Evolutionary conservation across 768 basidiomycete species (phyloP).

Genomic region (Lentinus tigrinus): DNA sequence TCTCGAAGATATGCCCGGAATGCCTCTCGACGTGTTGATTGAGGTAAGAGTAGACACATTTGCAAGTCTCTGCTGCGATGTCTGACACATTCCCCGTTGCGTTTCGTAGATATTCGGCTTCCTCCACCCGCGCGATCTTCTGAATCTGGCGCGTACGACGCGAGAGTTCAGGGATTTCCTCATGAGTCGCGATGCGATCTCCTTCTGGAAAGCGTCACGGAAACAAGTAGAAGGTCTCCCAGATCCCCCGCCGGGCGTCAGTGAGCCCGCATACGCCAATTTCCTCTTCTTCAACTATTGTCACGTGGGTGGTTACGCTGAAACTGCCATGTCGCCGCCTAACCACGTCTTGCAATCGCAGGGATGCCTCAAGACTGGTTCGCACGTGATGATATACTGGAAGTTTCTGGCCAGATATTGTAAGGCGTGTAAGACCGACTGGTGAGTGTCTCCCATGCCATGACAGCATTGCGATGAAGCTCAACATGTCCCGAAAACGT

Average conservation of each 20-base stretch:
- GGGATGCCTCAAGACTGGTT: background rate
- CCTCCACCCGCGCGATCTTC: constrained; percentile 40
- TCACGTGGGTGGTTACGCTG: constrained; percentile 26
- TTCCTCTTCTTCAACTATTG: constrained; percentile 37
- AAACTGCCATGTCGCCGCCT: background rate
- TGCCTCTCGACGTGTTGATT: constrained; percentile 20
- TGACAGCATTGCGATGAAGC: no score
- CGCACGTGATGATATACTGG: background rate
- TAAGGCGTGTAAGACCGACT: no score
- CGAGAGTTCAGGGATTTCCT: constrained; percentile 36
- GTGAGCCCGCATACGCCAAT: constrained; percentile 33
- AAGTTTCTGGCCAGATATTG: no score
- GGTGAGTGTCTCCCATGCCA: no score
- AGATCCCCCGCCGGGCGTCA: constrained; percentile 30
- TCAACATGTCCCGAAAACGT: no score
- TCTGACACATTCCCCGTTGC: background rate
- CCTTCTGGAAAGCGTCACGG: constrained; percentile 39
- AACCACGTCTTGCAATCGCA: background rate
- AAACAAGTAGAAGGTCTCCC: constrained; percentile 20
- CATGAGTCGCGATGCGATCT: constrained; percentile 20
- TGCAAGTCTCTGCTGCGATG: no score
- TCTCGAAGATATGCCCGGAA: constrained; percentile 13
- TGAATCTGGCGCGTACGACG: constrained; percentile 39
- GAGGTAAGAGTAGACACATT: constrained; percentile 4
- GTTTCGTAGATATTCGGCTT: constrained; percentile 35